Evolutionary conservation across 1,284 basidiomycete species (phyloP), one percentile per base, ranked within the genome.

Genomic region (Exsudoporus floridanus): DNA sequence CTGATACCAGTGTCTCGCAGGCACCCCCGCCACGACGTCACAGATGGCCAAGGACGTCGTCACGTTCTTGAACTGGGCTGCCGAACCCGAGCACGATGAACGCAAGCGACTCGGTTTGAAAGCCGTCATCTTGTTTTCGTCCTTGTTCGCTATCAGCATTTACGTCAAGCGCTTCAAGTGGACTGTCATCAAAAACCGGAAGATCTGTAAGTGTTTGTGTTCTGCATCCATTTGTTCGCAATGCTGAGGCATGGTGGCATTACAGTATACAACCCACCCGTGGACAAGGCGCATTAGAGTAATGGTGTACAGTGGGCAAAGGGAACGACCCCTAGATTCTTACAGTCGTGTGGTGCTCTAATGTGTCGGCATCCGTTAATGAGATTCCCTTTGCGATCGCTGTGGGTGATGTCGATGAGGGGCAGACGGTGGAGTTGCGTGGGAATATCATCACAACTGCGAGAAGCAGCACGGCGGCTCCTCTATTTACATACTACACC

Each of bases 41-140:
- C 97, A 99, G 74, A 96, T 99, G 94, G 95, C 97, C 62, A 99
- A 99, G 83, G 97, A 99, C 67, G 94, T 99, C 46, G 84, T 86
- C 37, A 93, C 90, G 4, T 99, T 99, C 88, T 77, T 99, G 55
- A 84, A 83, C 75, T 97, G 93, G 93, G 90, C 92, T 39, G 84
- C 96, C 54, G 97, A 99, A 74, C 97, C 97, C 27, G 97, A 99
- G 74, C 92, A 96, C 71, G 97, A 99, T 71, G 88, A 95, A 71
- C 84, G 97, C 70, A 99, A 99, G 83, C 93, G 94, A 81, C 88
- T 88, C 70, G 95, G 96, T 62, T 77, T 98, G 71, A 91, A 95
- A 78, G 93, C 93, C 19, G 83, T 94, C 64, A 94, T 97, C 67
- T 78, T 97, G 64, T 88, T 97, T 74, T 91, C 93, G 27, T 74